A percentile compares a stretch with the other conserved stretches of the same genome.
These are phyloP conservation scores for Scutellaria galericulata DNA, from an alignment of 257 asterid genomes.

Conservation along the genomic window DNA sequence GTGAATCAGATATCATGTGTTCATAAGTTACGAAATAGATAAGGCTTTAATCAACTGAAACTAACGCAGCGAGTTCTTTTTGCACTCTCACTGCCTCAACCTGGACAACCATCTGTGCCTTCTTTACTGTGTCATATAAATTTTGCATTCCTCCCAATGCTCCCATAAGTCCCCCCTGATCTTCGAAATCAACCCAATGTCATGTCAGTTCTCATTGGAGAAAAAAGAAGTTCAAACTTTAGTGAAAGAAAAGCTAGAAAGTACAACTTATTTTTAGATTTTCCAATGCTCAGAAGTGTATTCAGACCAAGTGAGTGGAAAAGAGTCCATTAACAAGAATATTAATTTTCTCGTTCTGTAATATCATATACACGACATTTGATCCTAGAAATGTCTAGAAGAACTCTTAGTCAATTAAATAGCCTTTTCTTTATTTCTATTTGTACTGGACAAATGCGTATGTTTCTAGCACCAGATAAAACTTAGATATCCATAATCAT, in stretches of 20 bases:
- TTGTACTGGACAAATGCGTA: not conserved
- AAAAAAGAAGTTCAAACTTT: not conserved
- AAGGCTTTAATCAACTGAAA: slow-evolving; percentile 19
- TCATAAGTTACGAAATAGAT: not conserved
- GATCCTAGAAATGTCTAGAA: not conserved
- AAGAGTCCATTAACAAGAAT: too few species aligned
- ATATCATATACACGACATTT: not conserved
- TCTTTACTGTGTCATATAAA: slow-evolving; percentile 68
- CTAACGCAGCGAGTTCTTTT: slow-evolving; percentile 72
- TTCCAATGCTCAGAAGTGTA: not conserved
- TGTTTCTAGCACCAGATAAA: not conserved
- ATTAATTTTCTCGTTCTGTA: too few species aligned
- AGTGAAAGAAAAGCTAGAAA: not conserved
- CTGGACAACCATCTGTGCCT: slow-evolving; percentile 81
- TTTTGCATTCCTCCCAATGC: slow-evolving; percentile 60
- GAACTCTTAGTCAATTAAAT: too few species aligned
- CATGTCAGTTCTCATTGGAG: slow-evolving; percentile 11
- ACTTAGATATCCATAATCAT: not conserved
- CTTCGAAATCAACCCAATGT: slow-evolving; percentile 29
- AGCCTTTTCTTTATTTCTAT: too few species aligned
- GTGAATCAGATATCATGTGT: slow-evolving; percentile 1
- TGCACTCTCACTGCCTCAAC: slow-evolving; percentile 79
- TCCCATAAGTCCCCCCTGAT: slow-evolving; percentile 62
- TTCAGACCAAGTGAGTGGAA: not conserved
- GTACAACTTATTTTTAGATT: not conserved